These are phyloP conservation scores for Pestalotiopsis sp. DNA, from an alignment of 2,329 filamentous ascomycete genomes.

Conservation along the genomic window DNA sequence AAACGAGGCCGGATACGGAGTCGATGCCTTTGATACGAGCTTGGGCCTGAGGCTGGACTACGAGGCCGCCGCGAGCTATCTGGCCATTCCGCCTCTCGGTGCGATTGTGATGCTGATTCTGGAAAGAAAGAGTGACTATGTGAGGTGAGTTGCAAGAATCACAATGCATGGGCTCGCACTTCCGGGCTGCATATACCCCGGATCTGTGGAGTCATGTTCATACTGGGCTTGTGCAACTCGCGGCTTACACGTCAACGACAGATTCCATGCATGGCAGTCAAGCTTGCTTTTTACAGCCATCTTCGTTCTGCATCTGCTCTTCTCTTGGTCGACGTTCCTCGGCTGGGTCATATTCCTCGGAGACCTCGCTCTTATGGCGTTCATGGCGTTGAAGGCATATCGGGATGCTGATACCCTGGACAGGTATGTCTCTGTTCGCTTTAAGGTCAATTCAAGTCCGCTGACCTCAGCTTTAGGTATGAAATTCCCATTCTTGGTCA, in stretches of 20 bases:
- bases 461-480: not conserved
- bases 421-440: conserved; percentile 44
- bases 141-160: conserved; percentile 63
- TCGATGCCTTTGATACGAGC: conserved; percentile 78
- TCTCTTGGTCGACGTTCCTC: conserved; percentile 82
- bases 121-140: conserved; percentile 96
- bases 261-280: conserved; percentile 97
- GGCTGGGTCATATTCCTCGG: conserved; percentile 81
- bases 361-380: conserved; percentile 77
- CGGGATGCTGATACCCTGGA: conserved; percentile 73
- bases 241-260: conserved; percentile 36
- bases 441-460: not conserved
- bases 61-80: conserved; percentile 88
- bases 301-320: conserved; percentile 79
- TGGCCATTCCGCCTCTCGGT: conserved; percentile 82
- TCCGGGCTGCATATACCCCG: not conserved
- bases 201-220: not conserved
- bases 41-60: conserved; percentile 84
- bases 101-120: conserved; percentile 81
- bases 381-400: conserved; percentile 79
- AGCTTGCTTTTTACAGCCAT: conserved; percentile 77
- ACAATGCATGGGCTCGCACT: not conserved
- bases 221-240: not conserved
- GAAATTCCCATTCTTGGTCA: conserved; percentile 15
- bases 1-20: conserved; percentile 34